Evolutionary conservation across 495 filamentous ascomycete species (phyloP), one percentile per base, ranked within the genome.

Genomic region (Aeminium ludgeri): DNA sequence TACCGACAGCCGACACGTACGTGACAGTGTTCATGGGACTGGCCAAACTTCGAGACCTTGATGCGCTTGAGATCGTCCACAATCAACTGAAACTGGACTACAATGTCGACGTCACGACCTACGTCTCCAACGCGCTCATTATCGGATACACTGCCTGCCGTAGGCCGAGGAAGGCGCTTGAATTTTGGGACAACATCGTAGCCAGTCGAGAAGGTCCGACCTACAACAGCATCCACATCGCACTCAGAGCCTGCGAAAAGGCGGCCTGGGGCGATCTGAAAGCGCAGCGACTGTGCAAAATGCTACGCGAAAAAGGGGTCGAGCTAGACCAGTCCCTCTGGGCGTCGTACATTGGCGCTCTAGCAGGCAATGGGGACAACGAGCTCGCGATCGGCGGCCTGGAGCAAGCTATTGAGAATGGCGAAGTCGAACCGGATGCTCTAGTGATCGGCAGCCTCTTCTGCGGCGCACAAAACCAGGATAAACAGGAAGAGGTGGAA

Each of bases 21-120:
- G 70, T 78, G 18, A 57, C 67, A 17, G 85, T 76, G 38, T 75
- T 95, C 47, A 69, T 76, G 34, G 86, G 86, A 2, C 65, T 93
- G 12, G 82, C 78, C 12, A 60, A 66, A 32, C 40, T 40, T 3
- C 37, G 38, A 17, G 70, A 91, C 45, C 40, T 59, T 2, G 76
- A 81, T 27, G 72, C 70, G 30, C 60, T 94, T 25, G 67, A 74
- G 41, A 68, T 77, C 29, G 69, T 92, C 12, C 80, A 91, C 55
- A 93, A 93, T 51, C 85, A 91, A 72, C 66, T 94, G 34, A 94
- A 92, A 59, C 74, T 96, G 46, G 89, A 96, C 59, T 63, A 74
- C 7, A 66, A 72, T 32, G 65, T 96, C 28, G 77, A 89, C 43
- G 65, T 78, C 12, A 77, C 74, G 54, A 95, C 87, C 1, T 63